Conservation (phyloP, 1,284 basidiomycete species). For the Boletus holoroseus region DNA sequence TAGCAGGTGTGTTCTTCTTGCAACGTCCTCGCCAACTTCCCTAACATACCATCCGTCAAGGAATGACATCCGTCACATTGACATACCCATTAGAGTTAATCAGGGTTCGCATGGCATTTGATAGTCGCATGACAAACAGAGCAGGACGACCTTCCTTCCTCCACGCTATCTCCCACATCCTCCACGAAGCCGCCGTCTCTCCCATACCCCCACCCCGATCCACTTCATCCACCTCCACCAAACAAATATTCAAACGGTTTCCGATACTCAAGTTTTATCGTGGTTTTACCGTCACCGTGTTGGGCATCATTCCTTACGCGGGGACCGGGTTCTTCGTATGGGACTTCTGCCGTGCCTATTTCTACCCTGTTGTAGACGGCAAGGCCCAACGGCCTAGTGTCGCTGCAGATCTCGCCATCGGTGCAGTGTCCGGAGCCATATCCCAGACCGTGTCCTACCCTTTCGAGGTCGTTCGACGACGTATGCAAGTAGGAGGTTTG, state of each 20-base stretch:
- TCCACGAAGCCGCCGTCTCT: slow-evolving; percentile 54
- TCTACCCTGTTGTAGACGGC: slow-evolving; percentile 46
- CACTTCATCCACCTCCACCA: slow-evolving; percentile 18
- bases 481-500: slow-evolving; percentile 95
- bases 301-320: slow-evolving; percentile 95
- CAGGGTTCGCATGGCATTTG: slow-evolving; percentile 91
- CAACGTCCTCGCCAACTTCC: neutral
- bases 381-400: slow-evolving; percentile 40
- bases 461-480: slow-evolving; percentile 88
- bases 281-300: slow-evolving; percentile 87
- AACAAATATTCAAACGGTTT: slow-evolving; percentile 49
- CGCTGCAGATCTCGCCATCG: slow-evolving; percentile 67
- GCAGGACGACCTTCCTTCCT: slow-evolving; percentile 53
- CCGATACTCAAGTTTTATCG: slow-evolving; percentile 90
- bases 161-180: slow-evolving; percentile 61
- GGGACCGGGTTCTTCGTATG: slow-evolving; percentile 94
- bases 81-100: slow-evolving; percentile 96
- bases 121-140: slow-evolving; percentile 50
- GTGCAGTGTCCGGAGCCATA: slow-evolving; percentile 86
- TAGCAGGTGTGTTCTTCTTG: slow-evolving; percentile 57
- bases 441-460: slow-evolving; percentile 94
- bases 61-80: slow-evolving; percentile 81
- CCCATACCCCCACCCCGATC: slow-evolving; percentile 24
- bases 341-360: slow-evolving; percentile 72
- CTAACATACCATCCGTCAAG: slow-evolving; percentile 37